phyloP scores from a whole-genome alignment of 371 early-diverging fungal genomes.

The Batkoa obscura region DNA sequence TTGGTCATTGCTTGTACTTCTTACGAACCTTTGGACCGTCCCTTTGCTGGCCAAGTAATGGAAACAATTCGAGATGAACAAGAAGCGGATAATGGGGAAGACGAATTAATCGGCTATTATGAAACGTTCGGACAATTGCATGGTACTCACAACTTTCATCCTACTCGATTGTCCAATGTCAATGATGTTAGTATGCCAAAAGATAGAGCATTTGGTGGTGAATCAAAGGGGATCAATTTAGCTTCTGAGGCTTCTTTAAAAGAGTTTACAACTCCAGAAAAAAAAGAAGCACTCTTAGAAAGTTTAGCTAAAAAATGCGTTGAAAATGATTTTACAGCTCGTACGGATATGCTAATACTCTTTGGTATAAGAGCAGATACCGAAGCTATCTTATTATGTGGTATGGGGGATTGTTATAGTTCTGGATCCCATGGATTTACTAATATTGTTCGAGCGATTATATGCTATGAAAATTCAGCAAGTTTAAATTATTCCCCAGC shows the following conservation, averaged over 20 bases:
- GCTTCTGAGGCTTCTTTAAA: background rate
- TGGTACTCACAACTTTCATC: background rate
- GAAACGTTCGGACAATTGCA: background rate
- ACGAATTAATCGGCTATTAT: background rate
- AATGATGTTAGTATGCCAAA: too few relatives aligned
- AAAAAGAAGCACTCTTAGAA: background rate
- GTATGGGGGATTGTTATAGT: background rate
- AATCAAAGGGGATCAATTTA: background rate
- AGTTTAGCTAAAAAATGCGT: background rate
- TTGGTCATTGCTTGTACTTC: background rate
- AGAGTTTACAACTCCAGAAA: background rate
- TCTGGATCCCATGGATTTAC: background rate
- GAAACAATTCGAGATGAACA: background rate
- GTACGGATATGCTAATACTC: background rate
- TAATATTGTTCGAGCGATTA: slow-evolving; percentile 9
- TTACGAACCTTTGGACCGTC: background rate
- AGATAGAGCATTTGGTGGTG: background rate
- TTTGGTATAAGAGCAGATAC: background rate
- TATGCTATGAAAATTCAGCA: slow-evolving; percentile 22
- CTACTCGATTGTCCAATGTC: background rate
- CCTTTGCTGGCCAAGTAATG: slow-evolving; percentile 1
- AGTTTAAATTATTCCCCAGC: slow-evolving; percentile 16
- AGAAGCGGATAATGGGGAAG: slow-evolving; percentile 8
- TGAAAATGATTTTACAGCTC: background rate
- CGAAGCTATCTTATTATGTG: background rate